Percentiles rank a stretch among this genome's conserved stretches.
Evolutionary conservation across 371 early-diverging fungal species (phyloP).

Genomic region (Mucor racemosus): DNA sequence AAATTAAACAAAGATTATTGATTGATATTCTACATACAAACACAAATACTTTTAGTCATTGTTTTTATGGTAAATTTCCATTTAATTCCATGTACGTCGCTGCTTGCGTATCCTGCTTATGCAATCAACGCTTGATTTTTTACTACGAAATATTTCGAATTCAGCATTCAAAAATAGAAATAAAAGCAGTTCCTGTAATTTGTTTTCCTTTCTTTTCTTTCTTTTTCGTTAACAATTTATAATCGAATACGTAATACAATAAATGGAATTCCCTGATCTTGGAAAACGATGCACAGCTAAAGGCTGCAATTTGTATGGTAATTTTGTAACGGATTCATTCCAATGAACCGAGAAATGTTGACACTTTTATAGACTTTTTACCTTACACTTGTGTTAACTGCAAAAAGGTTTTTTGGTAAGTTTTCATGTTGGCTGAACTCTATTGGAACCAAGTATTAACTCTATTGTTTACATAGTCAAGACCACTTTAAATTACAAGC

Average conservation of each 20-base stretch:
- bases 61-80: not conserved
- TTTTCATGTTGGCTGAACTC: not conserved
- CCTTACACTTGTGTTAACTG: conserved; percentile 65
- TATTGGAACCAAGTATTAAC: no score
- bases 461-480: conserved; percentile 36
- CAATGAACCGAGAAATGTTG: not conserved
- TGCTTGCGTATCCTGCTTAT: conserved; percentile 4
- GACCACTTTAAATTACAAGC: conserved; percentile 66
- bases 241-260: conserved; percentile 5
- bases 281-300: conserved; percentile 61
- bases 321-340: not conserved
- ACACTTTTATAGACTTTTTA: conserved; percentile 51
- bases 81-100: not conserved
- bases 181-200: conserved; percentile 11
- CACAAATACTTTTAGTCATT: no score
- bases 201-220: conserved; percentile 12
- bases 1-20: no score
- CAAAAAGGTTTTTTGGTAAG: conserved; percentile 60
- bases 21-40: no score
- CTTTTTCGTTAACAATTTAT: not conserved
- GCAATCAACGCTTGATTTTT: not conserved
- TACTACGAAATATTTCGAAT: conserved; percentile 6
- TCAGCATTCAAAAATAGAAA: not conserved
- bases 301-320: conserved; percentile 52
- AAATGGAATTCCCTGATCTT: conserved; percentile 59